Evolutionary conservation across 768 basidiomycete genomes (phyloP).

Genomic region (Gyrodon lividus): DNA sequence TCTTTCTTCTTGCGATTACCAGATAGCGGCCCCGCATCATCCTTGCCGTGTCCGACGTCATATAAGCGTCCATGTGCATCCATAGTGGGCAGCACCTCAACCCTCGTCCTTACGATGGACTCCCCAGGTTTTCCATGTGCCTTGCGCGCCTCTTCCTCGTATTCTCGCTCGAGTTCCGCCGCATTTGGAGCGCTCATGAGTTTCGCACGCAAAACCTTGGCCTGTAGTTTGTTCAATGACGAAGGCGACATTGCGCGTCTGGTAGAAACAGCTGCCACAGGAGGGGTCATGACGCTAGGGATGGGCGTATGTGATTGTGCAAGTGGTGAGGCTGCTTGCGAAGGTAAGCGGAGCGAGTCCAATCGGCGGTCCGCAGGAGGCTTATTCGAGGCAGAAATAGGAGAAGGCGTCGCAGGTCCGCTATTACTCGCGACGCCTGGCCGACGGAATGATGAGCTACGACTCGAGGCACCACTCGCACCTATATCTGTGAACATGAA

Average conservation of each 20-base stretch:
- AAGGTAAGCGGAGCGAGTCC: slow-evolving; percentile 61
- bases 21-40: slow-evolving; percentile 47
- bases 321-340: slow-evolving; percentile 57
- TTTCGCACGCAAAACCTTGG: slow-evolving; percentile 88
- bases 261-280: slow-evolving; percentile 32
- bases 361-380: slow-evolving; percentile 49
- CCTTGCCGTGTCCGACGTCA: slow-evolving; percentile 82
- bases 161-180: slow-evolving; percentile 76
- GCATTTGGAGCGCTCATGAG: slow-evolving; percentile 81
- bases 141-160: slow-evolving; percentile 65
- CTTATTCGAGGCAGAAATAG: slow-evolving; percentile 25
- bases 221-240: slow-evolving; percentile 89
- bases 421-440: slow-evolving; percentile 65
- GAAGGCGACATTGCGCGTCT: slow-evolving; percentile 63
- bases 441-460: slow-evolving; percentile 85
- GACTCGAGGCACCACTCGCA: slow-evolving; percentile 64
- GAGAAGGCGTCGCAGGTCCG: slow-evolving; percentile 57
- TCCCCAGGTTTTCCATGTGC: slow-evolving; percentile 44
- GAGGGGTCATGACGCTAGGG: slow-evolving; percentile 87
- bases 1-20: slow-evolving; percentile 83
- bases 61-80: slow-evolving; percentile 85
- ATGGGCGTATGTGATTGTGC: slow-evolving; percentile 77
- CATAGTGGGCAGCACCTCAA: slow-evolving; percentile 87
- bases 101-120: slow-evolving; percentile 50
- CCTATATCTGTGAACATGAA: slow-evolving; percentile 69